Conservation (phyloP, 306 rosid genomes). For the Vigna mungo region DNA sequence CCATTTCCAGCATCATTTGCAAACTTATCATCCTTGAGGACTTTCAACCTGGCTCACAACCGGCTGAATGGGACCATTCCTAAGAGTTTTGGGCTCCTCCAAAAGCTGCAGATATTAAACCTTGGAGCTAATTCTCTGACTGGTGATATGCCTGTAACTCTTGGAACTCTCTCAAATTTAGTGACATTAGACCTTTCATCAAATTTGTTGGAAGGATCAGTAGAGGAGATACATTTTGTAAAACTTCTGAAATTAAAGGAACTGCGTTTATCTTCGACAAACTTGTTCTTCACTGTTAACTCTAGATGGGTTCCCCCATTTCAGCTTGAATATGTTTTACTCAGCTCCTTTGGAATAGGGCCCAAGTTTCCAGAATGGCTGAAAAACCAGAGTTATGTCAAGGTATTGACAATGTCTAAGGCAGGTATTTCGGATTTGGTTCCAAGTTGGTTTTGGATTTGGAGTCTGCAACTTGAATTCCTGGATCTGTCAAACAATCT, state of each 20-base stretch:
- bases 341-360: constrained; percentile 46
- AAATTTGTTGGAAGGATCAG: constrained; percentile 41
- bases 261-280: constrained; percentile 40
- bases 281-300: constrained; percentile 31
- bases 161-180: constrained; percentile 38
- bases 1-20: constrained; percentile 38
- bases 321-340: constrained; percentile 27
- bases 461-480: constrained; percentile 31
- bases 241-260: constrained; percentile 36
- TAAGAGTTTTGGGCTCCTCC: constrained; percentile 26
- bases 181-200: constrained; percentile 41
- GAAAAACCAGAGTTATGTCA: not conserved
- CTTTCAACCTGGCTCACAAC: constrained; percentile 29
- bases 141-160: constrained; percentile 30
- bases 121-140: constrained; percentile 29
- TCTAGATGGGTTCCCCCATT: constrained; percentile 49
- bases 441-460: constrained; percentile 54
- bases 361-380: constrained; percentile 55
- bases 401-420: constrained; percentile 29
- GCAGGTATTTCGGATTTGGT: constrained; percentile 42
- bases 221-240: constrained; percentile 13
- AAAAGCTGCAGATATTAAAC: constrained; percentile 28
- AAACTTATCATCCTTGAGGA: constrained; percentile 42
- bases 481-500: constrained; percentile 46
- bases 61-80: constrained; percentile 42